Conservation (phyloP, 139 green algal genomes). For the Eudorina sp. region DNA sequence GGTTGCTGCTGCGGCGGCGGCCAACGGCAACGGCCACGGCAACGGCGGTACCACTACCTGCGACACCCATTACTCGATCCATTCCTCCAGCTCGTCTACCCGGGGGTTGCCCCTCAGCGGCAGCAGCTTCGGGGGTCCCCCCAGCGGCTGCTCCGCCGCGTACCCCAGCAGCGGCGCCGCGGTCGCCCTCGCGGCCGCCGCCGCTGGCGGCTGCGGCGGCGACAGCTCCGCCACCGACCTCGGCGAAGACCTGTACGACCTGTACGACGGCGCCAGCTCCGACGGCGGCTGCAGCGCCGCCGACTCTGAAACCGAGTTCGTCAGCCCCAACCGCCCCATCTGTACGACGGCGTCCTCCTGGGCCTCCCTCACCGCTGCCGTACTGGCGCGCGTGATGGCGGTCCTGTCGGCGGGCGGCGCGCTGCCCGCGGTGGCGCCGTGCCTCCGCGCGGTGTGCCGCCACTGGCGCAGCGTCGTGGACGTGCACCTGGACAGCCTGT, state of each 20-base stretch:
- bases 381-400: conserved; percentile 50
- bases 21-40: no score
- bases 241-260: not conserved
- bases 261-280: conserved; percentile 13
- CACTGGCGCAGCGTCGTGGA: conserved; percentile 61
- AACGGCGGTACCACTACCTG: not conserved
- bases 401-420: conserved; percentile 36
- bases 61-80: not conserved
- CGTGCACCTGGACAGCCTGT: conserved; percentile 50
- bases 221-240: conserved; percentile 11
- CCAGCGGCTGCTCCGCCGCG: not conserved
- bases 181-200: not conserved
- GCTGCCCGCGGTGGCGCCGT: not conserved
- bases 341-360: conserved; percentile 25
- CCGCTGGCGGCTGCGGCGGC: not conserved
- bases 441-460: conserved; percentile 54
- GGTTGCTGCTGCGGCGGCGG: no score
- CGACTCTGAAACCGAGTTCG: not conserved
- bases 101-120: not conserved
- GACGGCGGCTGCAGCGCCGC: not conserved
- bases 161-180: not conserved
- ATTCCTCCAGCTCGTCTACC: not conserved
- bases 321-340: conserved; percentile 43
- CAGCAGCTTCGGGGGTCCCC: no score
- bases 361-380: conserved; percentile 41